Conservation (phyloP, 371 early-diverging fungal genomes). For the Mortierella sp. region DNA sequence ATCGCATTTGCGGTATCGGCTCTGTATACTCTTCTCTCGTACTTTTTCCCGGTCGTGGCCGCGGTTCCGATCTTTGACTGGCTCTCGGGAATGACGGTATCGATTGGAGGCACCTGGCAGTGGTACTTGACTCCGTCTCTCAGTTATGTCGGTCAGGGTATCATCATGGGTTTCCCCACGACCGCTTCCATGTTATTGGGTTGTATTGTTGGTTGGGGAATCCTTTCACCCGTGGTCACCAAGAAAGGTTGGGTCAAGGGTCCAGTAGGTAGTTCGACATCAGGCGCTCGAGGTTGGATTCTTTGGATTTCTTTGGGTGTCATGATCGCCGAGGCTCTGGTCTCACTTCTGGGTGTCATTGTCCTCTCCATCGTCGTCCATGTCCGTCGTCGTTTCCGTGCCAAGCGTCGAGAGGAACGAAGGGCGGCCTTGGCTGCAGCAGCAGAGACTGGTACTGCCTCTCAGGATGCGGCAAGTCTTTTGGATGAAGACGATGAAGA, state of each 20-base stretch:
- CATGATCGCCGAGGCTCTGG: constrained; percentile 81
- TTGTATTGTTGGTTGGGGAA: constrained; percentile 83
- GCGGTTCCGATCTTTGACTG: constrained; percentile 76
- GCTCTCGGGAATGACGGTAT: constrained; percentile 49
- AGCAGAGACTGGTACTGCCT: neutral
- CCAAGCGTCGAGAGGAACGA: constrained; percentile 21
- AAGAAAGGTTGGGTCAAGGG: constrained; percentile 82
- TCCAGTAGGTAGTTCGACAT: constrained; percentile 75
- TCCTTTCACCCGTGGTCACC: constrained; percentile 77
- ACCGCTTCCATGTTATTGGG: constrained; percentile 79
- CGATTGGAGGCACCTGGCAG: constrained; percentile 62
- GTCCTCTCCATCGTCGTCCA: constrained; percentile 48
- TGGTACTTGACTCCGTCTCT: constrained; percentile 84
- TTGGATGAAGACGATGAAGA: constrained; percentile 31
- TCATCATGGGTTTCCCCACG: constrained; percentile 87
- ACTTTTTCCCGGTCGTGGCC: constrained; percentile 70
- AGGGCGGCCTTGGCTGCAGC: neutral
- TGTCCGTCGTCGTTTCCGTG: constrained; percentile 18
- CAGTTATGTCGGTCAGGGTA: constrained; percentile 85
- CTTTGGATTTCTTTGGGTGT: constrained; percentile 87
- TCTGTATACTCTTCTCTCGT: constrained; percentile 70
- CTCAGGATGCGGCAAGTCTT: constrained; percentile 3
- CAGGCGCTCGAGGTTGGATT: constrained; percentile 85
- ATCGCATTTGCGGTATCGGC: constrained; percentile 70
- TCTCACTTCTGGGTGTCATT: constrained; percentile 70